These are phyloP conservation scores for Leucocoprinus sp. DNA, from an alignment of 768 basidiomycete species.

Conservation along the genomic window DNA sequence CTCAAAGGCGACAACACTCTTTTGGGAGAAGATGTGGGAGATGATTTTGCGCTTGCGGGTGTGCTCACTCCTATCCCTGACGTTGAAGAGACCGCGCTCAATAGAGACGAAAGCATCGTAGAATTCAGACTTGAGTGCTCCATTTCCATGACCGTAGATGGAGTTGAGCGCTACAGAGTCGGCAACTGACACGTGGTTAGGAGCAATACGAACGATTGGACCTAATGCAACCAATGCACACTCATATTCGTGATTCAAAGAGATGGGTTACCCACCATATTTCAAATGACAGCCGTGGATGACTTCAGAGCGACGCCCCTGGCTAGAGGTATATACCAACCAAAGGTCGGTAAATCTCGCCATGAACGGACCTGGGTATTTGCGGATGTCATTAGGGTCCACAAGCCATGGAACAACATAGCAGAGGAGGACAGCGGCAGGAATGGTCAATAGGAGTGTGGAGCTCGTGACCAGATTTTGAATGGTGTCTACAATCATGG, in stretches of 20 bases:
- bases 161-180: slow-evolving; percentile 68
- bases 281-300: slow-evolving; percentile 68
- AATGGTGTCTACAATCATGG: slow-evolving; percentile 1
- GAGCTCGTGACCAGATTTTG: background rate
- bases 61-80: slow-evolving; percentile 72
- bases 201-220: slow-evolving; percentile 61
- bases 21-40: slow-evolving; percentile 77
- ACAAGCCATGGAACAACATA: slow-evolving; percentile 44
- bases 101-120: slow-evolving; percentile 77
- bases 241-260: background rate
- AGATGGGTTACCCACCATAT: slow-evolving; percentile 44
- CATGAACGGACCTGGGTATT: slow-evolving; percentile 58
- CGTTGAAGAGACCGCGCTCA: slow-evolving; percentile 67
- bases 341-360: slow-evolving; percentile 69
- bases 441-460: slow-evolving; percentile 11
- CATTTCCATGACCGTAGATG: slow-evolving; percentile 78
- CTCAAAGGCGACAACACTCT: slow-evolving; percentile 81
- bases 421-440: slow-evolving; percentile 24
- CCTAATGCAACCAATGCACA: slow-evolving; percentile 27
- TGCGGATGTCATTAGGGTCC: slow-evolving; percentile 50
- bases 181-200: slow-evolving; percentile 69
- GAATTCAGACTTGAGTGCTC: slow-evolving; percentile 71
- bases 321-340: slow-evolving; percentile 54
- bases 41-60: slow-evolving; percentile 89
- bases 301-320: slow-evolving; percentile 65